Evolutionary conservation across 345 rosid species (phyloP).

Genomic region (Populus davidiana): DNA sequence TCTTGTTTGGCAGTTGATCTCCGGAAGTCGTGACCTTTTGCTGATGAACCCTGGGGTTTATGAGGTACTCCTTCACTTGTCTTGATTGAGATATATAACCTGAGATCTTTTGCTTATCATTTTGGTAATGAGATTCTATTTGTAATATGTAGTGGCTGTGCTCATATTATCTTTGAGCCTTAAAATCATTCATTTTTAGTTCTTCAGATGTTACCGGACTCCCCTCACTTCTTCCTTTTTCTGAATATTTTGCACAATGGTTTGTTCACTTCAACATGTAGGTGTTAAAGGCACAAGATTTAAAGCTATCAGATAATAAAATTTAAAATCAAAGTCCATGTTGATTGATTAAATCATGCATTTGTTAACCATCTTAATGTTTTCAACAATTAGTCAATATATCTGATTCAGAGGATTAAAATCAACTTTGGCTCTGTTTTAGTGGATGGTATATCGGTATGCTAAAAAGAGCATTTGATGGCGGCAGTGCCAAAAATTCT

Average conservation of each 20-base stretch:
- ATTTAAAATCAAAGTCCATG: background rate
- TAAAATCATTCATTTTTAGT: background rate
- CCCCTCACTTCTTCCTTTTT: background rate
- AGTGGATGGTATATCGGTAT: background rate
- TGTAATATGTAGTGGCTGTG: conserved; percentile 7
- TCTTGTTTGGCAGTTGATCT: conserved; percentile 94
- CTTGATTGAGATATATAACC: background rate
- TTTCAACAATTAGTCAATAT: background rate
- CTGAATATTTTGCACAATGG: background rate
- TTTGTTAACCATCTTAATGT: background rate
- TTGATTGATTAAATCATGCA: background rate
- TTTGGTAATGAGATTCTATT: conserved; percentile 1
- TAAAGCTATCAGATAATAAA: background rate
- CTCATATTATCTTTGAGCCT: background rate
- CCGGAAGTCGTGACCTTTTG: conserved; percentile 92
- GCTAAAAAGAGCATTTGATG: background rate
- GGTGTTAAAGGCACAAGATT: background rate
- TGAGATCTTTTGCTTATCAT: conserved; percentile 3
- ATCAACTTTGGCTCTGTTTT: background rate
- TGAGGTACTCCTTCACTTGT: conserved; percentile 43
- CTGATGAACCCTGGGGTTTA: conserved; percentile 94
- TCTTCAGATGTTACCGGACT: background rate
- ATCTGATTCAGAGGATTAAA: background rate
- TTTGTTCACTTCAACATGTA: background rate
- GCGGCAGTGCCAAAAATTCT: background rate